These are phyloP conservation scores for Xylaria sp. DNA, from an alignment of 495 filamentous ascomycete genomes.

Conservation along the genomic window DNA sequence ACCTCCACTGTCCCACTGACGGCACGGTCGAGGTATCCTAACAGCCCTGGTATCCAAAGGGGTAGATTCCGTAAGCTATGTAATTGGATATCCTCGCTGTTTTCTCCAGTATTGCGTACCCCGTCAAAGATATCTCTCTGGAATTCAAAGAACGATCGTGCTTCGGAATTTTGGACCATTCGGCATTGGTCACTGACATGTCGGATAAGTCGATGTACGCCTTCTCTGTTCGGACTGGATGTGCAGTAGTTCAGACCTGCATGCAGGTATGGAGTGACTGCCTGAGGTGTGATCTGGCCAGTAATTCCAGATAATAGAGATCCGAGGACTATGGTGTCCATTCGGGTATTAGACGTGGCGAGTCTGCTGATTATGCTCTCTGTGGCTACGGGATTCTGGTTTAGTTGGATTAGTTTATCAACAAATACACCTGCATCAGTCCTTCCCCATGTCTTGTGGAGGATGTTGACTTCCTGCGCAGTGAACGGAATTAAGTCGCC, in stretches of 20 bases:
- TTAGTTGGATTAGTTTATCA: slow-evolving; percentile 58
- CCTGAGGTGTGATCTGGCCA: slow-evolving; percentile 41
- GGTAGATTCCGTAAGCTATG: slow-evolving; percentile 59
- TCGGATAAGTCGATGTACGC: slow-evolving; percentile 43
- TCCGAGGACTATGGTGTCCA: slow-evolving; percentile 44
- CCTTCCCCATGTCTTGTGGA: slow-evolving; percentile 51
- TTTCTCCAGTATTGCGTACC: slow-evolving; percentile 38
- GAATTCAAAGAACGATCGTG: slow-evolving; percentile 52
- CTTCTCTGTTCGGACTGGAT: slow-evolving; percentile 33
- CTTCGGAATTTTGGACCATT: slow-evolving; percentile 48
- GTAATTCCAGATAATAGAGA: slow-evolving; percentile 46
- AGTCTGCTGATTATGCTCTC: slow-evolving; percentile 53
- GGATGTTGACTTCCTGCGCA: slow-evolving; percentile 47
- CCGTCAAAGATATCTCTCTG: slow-evolving; percentile 45
- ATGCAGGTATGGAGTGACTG: slow-evolving; percentile 48
- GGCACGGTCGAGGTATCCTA: slow-evolving; percentile 65
- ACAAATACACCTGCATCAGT: slow-evolving; percentile 50
- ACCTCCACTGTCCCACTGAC: slow-evolving; percentile 62
- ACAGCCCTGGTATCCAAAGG: slow-evolving; percentile 71
- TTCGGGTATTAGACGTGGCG: slow-evolving; percentile 41
- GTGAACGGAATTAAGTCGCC: slow-evolving; percentile 47
- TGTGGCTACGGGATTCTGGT: slow-evolving; percentile 54
- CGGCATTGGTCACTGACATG: slow-evolving; percentile 48
- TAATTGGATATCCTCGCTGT: slow-evolving; percentile 36
- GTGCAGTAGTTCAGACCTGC: slow-evolving; percentile 45